Conservation (phyloP, 306 rosid genomes). For the Datisca glomerata region DNA sequence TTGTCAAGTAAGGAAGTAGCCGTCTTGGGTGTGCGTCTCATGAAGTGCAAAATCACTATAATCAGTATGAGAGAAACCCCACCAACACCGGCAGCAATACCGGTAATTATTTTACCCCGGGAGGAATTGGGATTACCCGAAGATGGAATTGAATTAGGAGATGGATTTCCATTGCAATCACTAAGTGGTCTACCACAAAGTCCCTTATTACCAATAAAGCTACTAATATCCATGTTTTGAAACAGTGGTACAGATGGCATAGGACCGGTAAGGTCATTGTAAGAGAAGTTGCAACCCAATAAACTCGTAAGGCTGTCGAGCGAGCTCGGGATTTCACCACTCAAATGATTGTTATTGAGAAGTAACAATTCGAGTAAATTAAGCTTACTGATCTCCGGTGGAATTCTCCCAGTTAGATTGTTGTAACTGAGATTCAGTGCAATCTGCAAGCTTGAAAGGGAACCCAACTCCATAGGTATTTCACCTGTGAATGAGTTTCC, state of each 20-base stretch:
- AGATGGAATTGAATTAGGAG: conserved; percentile 21
- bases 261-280: conserved; percentile 63
- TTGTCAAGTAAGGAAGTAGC: conserved; percentile 25
- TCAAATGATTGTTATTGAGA: conserved; percentile 63
- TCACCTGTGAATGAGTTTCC: conserved; percentile 54
- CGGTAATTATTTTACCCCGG: conserved; percentile 34
- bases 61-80: conserved; percentile 70
- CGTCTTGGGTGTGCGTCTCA: conserved; percentile 36
- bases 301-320: conserved; percentile 45
- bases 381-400: conserved; percentile 47
- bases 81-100: conserved; percentile 50
- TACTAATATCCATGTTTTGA: conserved; percentile 35
- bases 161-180: conserved; percentile 32
- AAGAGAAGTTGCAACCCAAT: conserved; percentile 68
- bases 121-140: conserved; percentile 5
- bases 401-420: conserved; percentile 57
- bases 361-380: conserved; percentile 47
- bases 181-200: conserved; percentile 66
- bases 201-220: conserved; percentile 54
- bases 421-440: conserved; percentile 72
- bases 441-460: conserved; percentile 69
- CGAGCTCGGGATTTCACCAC: conserved; percentile 55
- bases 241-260: conserved; percentile 42
- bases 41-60: conserved; percentile 34
- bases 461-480: conserved; percentile 57